phyloP scores from a whole-genome alignment of 73 alveolate genomes.

The Paramecium biaurelia region DNA sequence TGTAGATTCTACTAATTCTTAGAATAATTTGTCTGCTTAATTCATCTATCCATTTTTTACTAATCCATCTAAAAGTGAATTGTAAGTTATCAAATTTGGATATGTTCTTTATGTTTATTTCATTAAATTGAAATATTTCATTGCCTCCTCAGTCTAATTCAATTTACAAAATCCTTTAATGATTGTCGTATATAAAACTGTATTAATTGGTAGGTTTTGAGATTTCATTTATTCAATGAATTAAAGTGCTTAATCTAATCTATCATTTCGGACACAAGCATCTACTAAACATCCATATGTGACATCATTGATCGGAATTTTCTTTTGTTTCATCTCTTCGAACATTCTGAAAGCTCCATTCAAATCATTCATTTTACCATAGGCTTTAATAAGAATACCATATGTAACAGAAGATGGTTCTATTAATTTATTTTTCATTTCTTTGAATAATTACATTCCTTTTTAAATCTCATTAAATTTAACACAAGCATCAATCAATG shows the following conservation, averaged over 20 bases:
- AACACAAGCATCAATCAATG: conserved; percentile 94
- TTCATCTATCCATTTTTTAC: conserved; percentile 79
- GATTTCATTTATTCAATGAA: conserved; percentile 12
- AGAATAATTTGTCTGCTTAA: conserved; percentile 84
- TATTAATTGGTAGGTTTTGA: neutral
- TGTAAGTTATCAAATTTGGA: conserved; percentile 89
- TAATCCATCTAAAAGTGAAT: conserved; percentile 90
- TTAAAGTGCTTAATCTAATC: neutral
- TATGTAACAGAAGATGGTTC: conserved; percentile 64
- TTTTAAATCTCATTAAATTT: conserved; percentile 76
- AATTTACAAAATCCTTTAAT: conserved; percentile 29
- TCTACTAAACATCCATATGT: conserved; percentile 55
- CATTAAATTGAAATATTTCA: conserved; percentile 58
- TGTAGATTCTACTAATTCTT: conserved; percentile 75
- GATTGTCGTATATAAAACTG: conserved; percentile 25
- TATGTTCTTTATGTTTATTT: conserved; percentile 71
- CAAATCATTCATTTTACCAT: conserved; percentile 57
- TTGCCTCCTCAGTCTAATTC: conserved; percentile 49
- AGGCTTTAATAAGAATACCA: conserved; percentile 46
- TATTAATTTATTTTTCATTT: conserved; percentile 80
- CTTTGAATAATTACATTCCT: conserved; percentile 87
- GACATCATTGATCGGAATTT: conserved; percentile 71
- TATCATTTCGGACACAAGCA: conserved; percentile 52
- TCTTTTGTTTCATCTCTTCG: conserved; percentile 30
- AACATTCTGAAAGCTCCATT: conserved; percentile 37